phyloP scores from a whole-genome alignment of 1,284 basidiomycete species.

The Schizophyllum amplum region DNA sequence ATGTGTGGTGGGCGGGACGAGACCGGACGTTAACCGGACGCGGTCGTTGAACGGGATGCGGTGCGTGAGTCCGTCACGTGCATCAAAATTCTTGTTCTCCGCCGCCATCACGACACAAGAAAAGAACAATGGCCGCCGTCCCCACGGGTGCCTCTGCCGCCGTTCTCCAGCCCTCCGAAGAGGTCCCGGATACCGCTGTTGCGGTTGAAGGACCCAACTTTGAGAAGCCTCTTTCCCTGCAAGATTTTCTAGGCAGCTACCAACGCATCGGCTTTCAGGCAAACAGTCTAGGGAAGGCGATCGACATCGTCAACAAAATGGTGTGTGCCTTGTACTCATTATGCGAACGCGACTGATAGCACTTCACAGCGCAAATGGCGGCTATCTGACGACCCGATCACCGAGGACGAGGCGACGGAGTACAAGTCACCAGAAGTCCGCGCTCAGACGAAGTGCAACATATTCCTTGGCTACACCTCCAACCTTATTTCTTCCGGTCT shows the following conservation, averaged over 20 bases:
- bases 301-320: constrained; percentile 88
- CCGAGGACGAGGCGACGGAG: constrained; percentile 61
- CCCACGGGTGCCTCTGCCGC: constrained; percentile 60
- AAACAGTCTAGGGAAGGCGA: constrained; percentile 81
- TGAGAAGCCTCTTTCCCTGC: constrained; percentile 60
- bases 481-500: constrained; percentile 98
- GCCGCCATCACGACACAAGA: constrained; percentile 1
- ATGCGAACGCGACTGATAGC: no score
- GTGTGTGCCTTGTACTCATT: constrained; percentile 33
- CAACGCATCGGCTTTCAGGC: constrained; percentile 95
- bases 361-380: constrained; percentile 65
- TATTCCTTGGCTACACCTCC: constrained; percentile 98
- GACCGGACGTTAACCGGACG: neutral
- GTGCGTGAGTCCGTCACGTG: constrained; percentile 1
- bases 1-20: neutral
- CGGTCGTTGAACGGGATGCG: neutral
- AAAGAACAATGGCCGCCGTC: constrained; percentile 20
- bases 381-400: constrained; percentile 71
- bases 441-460: constrained; percentile 65
- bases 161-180: constrained; percentile 73
- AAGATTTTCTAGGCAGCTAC: constrained; percentile 73
- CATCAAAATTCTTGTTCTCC: neutral
- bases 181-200: constrained; percentile 63
- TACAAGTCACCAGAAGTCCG: constrained; percentile 53
- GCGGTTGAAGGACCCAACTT: constrained; percentile 88